Evolutionary conservation across 2,329 filamentous ascomycete species (phyloP).

Genomic region (Fusarium anthophilum): DNA sequence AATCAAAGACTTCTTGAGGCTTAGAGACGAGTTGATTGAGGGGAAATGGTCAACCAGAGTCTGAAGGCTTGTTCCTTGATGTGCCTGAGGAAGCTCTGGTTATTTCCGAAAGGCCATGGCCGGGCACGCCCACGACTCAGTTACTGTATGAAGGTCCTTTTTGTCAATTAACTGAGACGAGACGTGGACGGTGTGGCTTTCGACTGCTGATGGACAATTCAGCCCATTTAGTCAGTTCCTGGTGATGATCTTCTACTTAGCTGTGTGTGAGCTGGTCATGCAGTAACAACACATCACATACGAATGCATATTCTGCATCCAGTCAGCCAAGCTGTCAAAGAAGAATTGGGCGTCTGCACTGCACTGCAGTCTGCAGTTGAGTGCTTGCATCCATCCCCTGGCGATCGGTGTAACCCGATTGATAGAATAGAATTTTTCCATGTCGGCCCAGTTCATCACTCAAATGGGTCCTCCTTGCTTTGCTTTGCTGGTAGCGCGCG

Average conservation of each 20-base stretch:
- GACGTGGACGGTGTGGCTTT: not conserved
- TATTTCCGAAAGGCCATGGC: slow-evolving; percentile 17
- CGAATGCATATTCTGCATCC: slow-evolving; percentile 17
- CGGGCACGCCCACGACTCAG: slow-evolving; percentile 17
- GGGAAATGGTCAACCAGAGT: slow-evolving; percentile 16
- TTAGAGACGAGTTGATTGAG: slow-evolving; percentile 9
- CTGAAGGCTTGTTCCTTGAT: not conserved
- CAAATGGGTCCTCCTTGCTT: not conserved
- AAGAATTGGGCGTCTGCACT: slow-evolving; percentile 13
- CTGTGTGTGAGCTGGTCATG: slow-evolving; percentile 24
- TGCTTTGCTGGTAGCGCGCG: slow-evolving; percentile 35
- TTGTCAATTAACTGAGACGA: not conserved
- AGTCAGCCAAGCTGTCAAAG: slow-evolving; percentile 33
- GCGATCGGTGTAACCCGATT: slow-evolving; percentile 28
- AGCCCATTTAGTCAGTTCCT: not conserved
- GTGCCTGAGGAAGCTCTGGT: slow-evolving; percentile 22
- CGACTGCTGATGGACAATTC: not conserved
- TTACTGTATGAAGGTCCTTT: not conserved
- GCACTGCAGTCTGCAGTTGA: slow-evolving; percentile 22
- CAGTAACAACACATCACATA: slow-evolving; percentile 37
- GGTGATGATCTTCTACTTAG: not conserved
- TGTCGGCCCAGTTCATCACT: slow-evolving; percentile 1
- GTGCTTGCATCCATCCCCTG: slow-evolving; percentile 36
- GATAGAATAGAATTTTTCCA: slow-evolving; percentile 16
- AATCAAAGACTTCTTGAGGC: slow-evolving; percentile 21